Conservation (phyloP, 257 asterid genomes). For the Jacaranda copaia region DNA sequence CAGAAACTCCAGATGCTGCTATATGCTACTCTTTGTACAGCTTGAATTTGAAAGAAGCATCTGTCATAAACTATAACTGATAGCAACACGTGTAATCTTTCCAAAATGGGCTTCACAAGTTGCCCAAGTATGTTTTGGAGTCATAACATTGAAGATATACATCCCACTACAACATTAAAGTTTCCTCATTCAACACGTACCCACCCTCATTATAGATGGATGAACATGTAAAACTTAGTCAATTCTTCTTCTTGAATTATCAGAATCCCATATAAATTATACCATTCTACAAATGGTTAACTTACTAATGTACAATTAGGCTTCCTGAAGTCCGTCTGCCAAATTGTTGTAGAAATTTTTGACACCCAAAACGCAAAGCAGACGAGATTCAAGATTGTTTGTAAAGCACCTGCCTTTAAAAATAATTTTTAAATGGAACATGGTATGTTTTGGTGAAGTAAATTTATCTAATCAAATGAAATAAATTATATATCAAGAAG, state of each 20-base stretch:
- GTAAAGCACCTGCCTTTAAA: neutral
- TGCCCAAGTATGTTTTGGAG: neutral
- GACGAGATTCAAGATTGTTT: neutral
- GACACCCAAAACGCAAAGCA: neutral
- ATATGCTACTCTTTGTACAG: no score
- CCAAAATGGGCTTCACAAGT: neutral
- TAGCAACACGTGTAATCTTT: no score
- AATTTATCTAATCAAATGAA: no score
- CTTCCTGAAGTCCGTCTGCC: slow-evolving; percentile 19
- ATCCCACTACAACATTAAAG: neutral
- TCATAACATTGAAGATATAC: neutral
- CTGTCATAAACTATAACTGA: no score
- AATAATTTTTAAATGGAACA: neutral
- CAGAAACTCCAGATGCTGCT: no score
- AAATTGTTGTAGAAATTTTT: neutral
- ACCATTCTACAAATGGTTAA: neutral
- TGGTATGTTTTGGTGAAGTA: neutral
- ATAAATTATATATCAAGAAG: no score
- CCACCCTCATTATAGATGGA: neutral
- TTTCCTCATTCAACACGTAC: neutral
- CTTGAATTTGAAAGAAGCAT: no score
- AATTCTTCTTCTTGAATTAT: neutral
- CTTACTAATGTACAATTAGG: slow-evolving; percentile 12
- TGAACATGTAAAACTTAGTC: neutral
- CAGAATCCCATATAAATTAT: slow-evolving; percentile 14